Base-by-base conservation (phyloP, 441 rosid genomes). In the Pelargonium citronellum region DNA sequence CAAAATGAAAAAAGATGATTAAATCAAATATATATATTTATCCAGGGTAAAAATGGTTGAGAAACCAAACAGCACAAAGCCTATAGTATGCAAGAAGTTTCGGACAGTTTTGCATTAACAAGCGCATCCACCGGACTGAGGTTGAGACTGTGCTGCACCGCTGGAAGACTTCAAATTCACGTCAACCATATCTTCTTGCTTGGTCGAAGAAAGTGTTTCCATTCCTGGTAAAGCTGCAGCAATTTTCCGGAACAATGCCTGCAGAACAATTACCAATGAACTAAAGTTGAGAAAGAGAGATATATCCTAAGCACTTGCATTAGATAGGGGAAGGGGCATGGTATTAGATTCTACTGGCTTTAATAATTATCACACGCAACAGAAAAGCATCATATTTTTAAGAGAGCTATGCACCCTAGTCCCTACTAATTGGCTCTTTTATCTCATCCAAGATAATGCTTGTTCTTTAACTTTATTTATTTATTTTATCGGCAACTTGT, bases 71-170 rank as follows among this genome's bases (percentile, higher is more conserved):
- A 22, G 34, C 75, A 72, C 16, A 60, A 27, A 13, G n/a, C 55
- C 13, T 22, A 41, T 12, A 27, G 30, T 15, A 41, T 49, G 66
- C 63, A 46, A 67, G 19, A 67, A 1, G 64, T 73, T 20, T 44
- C 2, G 63, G 58, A 15, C 41, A 62, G 13, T 17, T 46, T 24
- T 39, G 60, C 37, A 58, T 75, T 62, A 76, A 64, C 82, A 76
- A 47, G 82, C 57, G 64, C 82, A 79, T 66, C 79, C 79, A 37
- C 77, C 73, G 22, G 75, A 58, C 53, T 76, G 69, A 12, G 70
- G 44, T 51, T 80, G 80, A 57, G 77, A 70, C 72, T 70, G 30
- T 27, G 30, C 30, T 27, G 30, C 30, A 27, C 30, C 30, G 30
- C 30, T 27, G 30, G 30, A 27, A 27, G 30, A 27, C 30, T 27